Evolutionary conservation across 257 asterid genomes (phyloP).

Genomic region (Solanum paucissectum): DNA sequence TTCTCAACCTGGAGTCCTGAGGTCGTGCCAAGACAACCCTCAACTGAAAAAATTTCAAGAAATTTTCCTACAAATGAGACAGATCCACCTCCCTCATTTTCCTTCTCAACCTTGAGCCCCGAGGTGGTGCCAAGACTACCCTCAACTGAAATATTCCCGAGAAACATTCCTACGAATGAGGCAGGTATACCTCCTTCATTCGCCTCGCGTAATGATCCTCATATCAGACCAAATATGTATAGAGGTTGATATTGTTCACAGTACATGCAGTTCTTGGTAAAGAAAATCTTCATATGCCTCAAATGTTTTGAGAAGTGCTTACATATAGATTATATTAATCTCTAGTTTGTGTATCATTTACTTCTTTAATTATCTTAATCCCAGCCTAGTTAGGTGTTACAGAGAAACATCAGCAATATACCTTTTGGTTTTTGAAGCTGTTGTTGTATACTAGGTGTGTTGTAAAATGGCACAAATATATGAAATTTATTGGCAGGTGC

Average conservation of each 20-base stretch:
- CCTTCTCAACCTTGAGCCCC: slow-evolving; percentile 26
- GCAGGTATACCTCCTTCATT: slow-evolving; percentile 22
- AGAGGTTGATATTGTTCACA: slow-evolving; percentile 17
- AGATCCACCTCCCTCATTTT: slow-evolving; percentile 25
- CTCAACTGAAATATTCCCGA: slow-evolving; percentile 15
- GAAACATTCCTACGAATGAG: slow-evolving; percentile 1
- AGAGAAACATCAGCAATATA: background rate
- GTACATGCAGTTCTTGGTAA: background rate
- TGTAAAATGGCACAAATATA: background rate
- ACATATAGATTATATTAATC: background rate
- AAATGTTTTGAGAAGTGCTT: background rate
- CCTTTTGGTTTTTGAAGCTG: background rate
- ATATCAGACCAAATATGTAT: slow-evolving; percentile 24
- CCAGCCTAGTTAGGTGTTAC: background rate
- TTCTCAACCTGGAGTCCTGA: slow-evolving; percentile 28
- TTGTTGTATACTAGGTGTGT: background rate
- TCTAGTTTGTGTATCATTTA: background rate
- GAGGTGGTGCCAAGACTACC: slow-evolving; percentile 22
- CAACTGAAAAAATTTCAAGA: slow-evolving; percentile 16
- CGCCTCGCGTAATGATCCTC: slow-evolving; percentile 20
- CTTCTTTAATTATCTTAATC: background rate
- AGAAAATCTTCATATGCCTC: background rate
- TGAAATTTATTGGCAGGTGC: background rate
- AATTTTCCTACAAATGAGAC: background rate
- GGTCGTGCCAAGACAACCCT: slow-evolving; percentile 15